Base-by-base conservation (phyloP, 1,284 basidiomycete genomes). In the Flammula alnicola region DNA sequence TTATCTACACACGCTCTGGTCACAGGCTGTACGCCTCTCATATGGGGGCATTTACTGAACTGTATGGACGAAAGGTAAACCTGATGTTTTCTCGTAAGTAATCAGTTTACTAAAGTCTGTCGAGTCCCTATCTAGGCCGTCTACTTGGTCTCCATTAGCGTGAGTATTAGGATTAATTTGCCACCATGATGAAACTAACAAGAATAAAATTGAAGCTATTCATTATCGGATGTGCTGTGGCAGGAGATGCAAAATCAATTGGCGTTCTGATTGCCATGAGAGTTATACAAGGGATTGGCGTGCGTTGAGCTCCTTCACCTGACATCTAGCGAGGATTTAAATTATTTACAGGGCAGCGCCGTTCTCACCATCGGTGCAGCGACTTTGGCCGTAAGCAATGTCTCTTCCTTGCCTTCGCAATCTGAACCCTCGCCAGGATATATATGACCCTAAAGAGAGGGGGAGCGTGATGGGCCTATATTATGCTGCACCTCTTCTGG, bases 291-390 rank as follows among this genome's bases (percentile, higher is more conserved):
- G 86, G 82, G 29, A 70, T 74, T 44, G 86, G 83, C 9, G 80
- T 86, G 55, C 75, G 59, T n/a, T 33, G 10, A 22, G 30, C 8
- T n/a, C 11, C 12, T 31, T 23, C 31, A 33, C 16, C 31, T 8
- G 9, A 29, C 4, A 14, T 30, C 33, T 40, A 59, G 14, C 50
- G 33, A 42, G 22, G 20, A 16, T 42, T 42, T 55, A 37, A 23
- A 40, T 19, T 23, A 20, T 10, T 36, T 16, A 32, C 26, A 49
- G 47, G 47, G 86, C 3, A 84, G 86, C 41, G 86, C 90, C 1
- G 87, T 91, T 7, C 78, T 93, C 14, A 70, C 87, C 0, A 81
- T 92, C 40, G 92, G 91, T 10, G 90, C 90, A 0, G 91, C 88
- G 5, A 89, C 88, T 7, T 70, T 95, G 6, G 86, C 86, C 11